phyloP scores from a whole-genome alignment of 2,329 filamentous ascomycete genomes.

The Myriosclerotinia duriaeana region DNA sequence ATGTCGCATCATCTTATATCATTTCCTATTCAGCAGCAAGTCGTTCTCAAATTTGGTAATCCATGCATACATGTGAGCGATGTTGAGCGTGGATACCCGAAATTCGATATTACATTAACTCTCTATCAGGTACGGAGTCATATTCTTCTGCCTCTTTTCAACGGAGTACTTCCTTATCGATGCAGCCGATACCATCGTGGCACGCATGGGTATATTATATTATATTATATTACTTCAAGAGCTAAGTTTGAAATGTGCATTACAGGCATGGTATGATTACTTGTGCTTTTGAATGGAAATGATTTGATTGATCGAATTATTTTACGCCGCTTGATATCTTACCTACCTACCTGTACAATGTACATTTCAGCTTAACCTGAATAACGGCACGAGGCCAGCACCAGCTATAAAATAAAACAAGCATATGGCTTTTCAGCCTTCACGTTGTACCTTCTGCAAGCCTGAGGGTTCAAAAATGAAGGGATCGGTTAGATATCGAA shows the following conservation, averaged over 20 bases:
- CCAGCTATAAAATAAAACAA: too few relatives aligned
- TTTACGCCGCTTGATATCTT: not conserved
- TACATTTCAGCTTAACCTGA: not conserved
- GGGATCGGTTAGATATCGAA: too few relatives aligned
- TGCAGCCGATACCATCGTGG: not conserved
- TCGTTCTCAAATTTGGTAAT: too few relatives aligned
- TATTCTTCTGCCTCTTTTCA: not conserved
- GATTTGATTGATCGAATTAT: not conserved
- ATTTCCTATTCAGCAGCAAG: not conserved
- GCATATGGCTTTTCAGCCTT: too few relatives aligned
- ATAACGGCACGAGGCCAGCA: too few relatives aligned
- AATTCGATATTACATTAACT: not conserved
- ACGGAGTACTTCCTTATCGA: not conserved
- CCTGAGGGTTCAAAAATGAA: too few relatives aligned
- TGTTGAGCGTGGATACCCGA: conserved; percentile 3
- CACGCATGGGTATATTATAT: not conserved
- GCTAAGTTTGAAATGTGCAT: not conserved
- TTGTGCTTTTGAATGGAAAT: not conserved
- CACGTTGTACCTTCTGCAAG: too few relatives aligned
- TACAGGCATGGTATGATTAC: not conserved
- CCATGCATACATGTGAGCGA: not conserved
- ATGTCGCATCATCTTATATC: too few relatives aligned
- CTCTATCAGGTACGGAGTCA: not conserved
- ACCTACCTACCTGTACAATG: too few relatives aligned
- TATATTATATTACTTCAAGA: not conserved